These are phyloP conservation scores for Calonectria crousiana DNA, from an alignment of 2,329 filamentous ascomycete species.

Conservation along the genomic window DNA sequence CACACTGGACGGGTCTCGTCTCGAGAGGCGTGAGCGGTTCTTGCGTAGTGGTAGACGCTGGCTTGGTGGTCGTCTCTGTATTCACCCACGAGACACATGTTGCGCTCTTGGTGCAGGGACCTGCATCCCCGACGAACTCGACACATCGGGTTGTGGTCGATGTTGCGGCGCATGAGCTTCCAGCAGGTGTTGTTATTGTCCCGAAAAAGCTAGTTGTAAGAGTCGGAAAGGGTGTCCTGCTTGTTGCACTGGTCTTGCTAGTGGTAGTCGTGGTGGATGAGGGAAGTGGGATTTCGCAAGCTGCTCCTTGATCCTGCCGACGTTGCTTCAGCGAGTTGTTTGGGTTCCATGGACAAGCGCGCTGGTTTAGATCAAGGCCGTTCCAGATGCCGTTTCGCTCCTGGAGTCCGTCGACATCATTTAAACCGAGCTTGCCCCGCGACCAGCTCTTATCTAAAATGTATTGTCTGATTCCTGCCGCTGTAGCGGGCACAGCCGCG, in stretches of 20 bases:
- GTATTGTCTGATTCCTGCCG: background rate
- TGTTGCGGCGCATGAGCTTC: background rate
- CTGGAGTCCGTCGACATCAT: background rate
- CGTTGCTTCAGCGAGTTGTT: background rate
- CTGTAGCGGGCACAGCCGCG: background rate
- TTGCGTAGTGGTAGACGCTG: background rate
- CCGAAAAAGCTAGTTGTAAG: background rate
- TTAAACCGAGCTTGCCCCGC: background rate
- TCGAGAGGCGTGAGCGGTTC: background rate
- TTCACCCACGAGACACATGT: background rate
- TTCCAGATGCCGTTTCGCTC: constrained; percentile 8
- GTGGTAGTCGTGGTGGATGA: background rate
- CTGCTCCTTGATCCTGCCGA: background rate
- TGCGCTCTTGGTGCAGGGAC: constrained; percentile 3
- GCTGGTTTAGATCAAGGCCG: background rate
- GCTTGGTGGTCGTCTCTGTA: background rate
- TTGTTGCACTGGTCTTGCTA: background rate
- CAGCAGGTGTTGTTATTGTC: background rate
- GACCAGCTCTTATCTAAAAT: background rate
- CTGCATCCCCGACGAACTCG: background rate
- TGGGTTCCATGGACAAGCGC: background rate
- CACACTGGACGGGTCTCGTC: background rate
- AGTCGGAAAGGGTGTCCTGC: background rate
- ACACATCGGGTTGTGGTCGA: background rate
- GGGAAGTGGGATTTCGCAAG: background rate